Evolutionary conservation across 345 rosid species (phyloP).

Genomic region (Stellera chamaejasme): DNA sequence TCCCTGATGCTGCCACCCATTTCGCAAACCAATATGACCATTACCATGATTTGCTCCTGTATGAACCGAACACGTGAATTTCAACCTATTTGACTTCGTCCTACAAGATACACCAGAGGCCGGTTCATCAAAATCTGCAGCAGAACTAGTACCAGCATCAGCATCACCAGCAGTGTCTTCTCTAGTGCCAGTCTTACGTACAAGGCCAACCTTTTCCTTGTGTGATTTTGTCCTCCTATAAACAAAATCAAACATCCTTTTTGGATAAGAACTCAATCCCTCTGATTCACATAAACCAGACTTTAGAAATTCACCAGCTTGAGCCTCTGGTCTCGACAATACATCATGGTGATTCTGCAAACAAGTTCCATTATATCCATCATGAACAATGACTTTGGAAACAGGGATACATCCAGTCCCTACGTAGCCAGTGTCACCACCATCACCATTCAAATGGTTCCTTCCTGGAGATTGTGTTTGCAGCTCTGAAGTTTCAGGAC

Average conservation of each 20-base stretch:
- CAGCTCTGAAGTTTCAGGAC: constrained; percentile 30
- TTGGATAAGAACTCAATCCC: constrained; percentile 30
- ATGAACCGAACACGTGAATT: constrained; percentile 26
- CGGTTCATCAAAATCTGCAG: constrained; percentile 29
- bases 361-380: constrained; percentile 19
- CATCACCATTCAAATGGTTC: constrained; percentile 24
- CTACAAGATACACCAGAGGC: constrained; percentile 25
- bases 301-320: constrained; percentile 20
- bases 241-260: constrained; percentile 66
- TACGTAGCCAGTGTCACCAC: constrained; percentile 23
- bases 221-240: constrained; percentile 64
- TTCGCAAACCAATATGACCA: constrained; percentile 13
- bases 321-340: constrained; percentile 28
- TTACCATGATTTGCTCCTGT: constrained; percentile 22
- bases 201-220: constrained; percentile 34
- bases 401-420: constrained; percentile 24
- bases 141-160: constrained; percentile 26
- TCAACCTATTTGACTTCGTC: constrained; percentile 27
- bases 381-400: constrained; percentile 20
- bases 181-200: constrained; percentile 26
- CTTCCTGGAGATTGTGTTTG: constrained; percentile 20
- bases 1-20: constrained; percentile 33
- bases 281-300: constrained; percentile 24
- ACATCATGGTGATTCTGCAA: constrained; percentile 22
- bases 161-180: constrained; percentile 37